Conservation (phyloP, 345 rosid genomes). For the Pugionium dolabratum region DNA sequence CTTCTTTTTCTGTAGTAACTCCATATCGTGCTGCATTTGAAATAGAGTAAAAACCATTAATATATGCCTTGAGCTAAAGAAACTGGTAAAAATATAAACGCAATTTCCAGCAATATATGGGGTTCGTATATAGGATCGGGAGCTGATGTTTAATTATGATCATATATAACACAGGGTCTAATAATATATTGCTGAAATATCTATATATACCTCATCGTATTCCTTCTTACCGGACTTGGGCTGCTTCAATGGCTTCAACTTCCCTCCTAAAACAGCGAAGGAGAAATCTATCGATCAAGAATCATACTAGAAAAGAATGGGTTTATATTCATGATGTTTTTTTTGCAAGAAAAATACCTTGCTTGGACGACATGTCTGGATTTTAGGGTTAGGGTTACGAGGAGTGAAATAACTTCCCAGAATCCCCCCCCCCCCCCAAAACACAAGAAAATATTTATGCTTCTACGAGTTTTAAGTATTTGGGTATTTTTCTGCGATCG, state of each 20-base stretch:
- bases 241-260: conserved; percentile 81
- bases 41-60: background rate
- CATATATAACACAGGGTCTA: background rate
- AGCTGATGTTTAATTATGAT: conserved; percentile 5
- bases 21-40: conserved; percentile 48
- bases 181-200: background rate
- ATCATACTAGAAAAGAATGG: background rate
- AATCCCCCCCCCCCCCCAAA: no score
- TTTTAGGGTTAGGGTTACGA: no score
- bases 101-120: background rate
- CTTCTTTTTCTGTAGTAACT: conserved; percentile 67
- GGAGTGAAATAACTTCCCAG: no score
- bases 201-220: conserved; percentile 63
- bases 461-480: no score
- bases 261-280: conserved; percentile 54
- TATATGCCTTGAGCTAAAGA: background rate
- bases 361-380: no score
- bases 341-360: no score
- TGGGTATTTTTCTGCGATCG: no score
- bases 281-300: background rate
- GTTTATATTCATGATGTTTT: background rate
- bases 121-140: background rate
- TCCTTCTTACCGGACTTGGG: conserved; percentile 71
- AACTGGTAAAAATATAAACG: background rate
- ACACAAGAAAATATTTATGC: no score